Base-by-base conservation (phyloP, 208 protist species). In the Crithidia sp. region DNA sequence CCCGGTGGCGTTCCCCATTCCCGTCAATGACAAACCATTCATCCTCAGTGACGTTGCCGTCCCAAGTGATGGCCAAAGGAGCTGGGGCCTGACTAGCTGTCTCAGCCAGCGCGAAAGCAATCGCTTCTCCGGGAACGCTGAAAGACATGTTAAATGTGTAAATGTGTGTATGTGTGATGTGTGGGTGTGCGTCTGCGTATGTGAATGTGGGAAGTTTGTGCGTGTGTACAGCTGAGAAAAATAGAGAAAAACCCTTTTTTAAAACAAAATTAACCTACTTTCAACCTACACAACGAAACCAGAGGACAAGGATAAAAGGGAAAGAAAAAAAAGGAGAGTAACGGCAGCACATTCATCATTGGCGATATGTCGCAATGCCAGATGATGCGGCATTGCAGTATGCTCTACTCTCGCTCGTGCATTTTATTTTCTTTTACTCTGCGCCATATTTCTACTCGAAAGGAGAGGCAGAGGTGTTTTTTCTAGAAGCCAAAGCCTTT, bases 261-360 rank as follows among this genome's bases (percentile, higher is more conserved):
- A n/a, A n/a, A n/a, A 55, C 7, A 55, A 55, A 17, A 17, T 9
- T 5, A 6, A 17, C 50, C 50, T 19, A 55, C 50, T 17, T 10
- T 17, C n/a, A 17, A 9, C 50, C n/a, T 14, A 55, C 5, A 17
- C 50, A 17, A 17, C 50, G 50, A 55, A 55, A 55, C 50, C 16
- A 55, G 50, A 55, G 50, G 50, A 55, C 12, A 55, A 55, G 12
- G 16, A 7, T 61, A 19, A 61, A 12, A 61, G 39, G 56, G 56
- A 16, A 16, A 37, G n/a, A 61, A 19, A n/a, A 61, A 19, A 61
- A 41, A 44, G 56, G 39, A 61, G 19, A 44, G 10, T 45, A 39
- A 43, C 39, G 56, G 10, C 39, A 44, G 56, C 17, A 44, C 56
- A 58, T 37, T 37, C 54, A 58, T 58, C 54, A 39, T 2, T 7